Evolutionary conservation across 2,329 filamentous ascomycete genomes (phyloP).

Genomic region (Nemania serpens): DNA sequence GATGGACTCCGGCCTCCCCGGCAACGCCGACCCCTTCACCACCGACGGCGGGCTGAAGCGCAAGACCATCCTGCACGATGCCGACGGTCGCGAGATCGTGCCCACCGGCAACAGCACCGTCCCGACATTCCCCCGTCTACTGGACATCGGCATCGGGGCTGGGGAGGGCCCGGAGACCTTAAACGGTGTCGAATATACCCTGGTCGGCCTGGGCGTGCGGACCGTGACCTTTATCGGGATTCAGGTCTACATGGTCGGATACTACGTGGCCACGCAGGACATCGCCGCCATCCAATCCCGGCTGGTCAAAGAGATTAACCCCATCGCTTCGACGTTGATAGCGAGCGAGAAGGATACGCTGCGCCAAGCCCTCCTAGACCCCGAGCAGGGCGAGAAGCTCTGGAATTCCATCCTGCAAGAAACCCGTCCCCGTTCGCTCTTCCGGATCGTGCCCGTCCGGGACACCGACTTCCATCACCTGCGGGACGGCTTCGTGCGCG

Average conservation of each 20-base stretch:
- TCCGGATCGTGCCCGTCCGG: slow-evolving; percentile 86
- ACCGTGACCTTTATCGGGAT: slow-evolving; percentile 89
- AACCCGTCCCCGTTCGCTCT: slow-evolving; percentile 71
- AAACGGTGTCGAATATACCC: slow-evolving; percentile 72
- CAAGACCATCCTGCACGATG: slow-evolving; percentile 66
- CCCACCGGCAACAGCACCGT: slow-evolving; percentile 82
- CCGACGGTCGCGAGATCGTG: slow-evolving; percentile 74
- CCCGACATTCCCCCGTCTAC: slow-evolving; percentile 74
- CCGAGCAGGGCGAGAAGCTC: slow-evolving; percentile 68
- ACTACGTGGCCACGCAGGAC: slow-evolving; percentile 86
- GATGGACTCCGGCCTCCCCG: slow-evolving; percentile 51
- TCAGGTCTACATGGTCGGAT: slow-evolving; percentile 91
- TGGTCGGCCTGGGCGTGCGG: slow-evolving; percentile 85
- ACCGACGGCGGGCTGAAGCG: slow-evolving; percentile 55
- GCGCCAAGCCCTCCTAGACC: slow-evolving; percentile 70
- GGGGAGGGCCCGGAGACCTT: slow-evolving; percentile 37
- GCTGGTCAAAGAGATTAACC: slow-evolving; percentile 76
- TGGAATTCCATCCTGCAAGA: slow-evolving; percentile 75
- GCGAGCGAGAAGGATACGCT: slow-evolving; percentile 79
- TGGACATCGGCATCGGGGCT: slow-evolving; percentile 57
- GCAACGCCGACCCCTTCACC: slow-evolving; percentile 49
- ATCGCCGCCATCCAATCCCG: slow-evolving; percentile 79
- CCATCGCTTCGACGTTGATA: slow-evolving; percentile 80
- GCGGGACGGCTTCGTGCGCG: slow-evolving; percentile 86
- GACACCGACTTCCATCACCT: slow-evolving; percentile 95